Percentiles rank a stretch among this genome's conserved stretches.
Evolutionary conservation across 805 yeast species (phyloP).

Genomic region (Helenozyma baotianmanensis): DNA sequence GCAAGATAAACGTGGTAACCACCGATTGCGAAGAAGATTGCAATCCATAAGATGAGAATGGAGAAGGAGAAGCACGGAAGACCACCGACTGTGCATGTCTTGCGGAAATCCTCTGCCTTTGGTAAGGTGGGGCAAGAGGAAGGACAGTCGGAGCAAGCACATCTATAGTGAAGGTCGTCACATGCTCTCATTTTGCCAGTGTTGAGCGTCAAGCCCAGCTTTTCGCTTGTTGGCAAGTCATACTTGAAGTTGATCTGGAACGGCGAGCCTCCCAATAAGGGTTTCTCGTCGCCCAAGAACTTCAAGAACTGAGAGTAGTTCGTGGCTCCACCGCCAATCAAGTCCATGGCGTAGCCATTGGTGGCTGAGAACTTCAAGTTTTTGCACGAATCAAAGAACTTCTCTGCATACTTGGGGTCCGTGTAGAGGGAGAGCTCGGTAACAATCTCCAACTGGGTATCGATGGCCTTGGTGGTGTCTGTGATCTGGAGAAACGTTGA

Average conservation of each 20-base stretch:
- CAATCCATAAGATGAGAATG: slow-evolving; percentile 48
- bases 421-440: slow-evolving; percentile 65
- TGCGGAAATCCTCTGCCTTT: slow-evolving; percentile 30
- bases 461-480: slow-evolving; percentile 42
- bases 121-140: slow-evolving; percentile 70
- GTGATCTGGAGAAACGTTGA: slow-evolving; percentile 69
- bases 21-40: slow-evolving; percentile 37
- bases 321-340: slow-evolving; percentile 95
- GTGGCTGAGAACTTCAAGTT: slow-evolving; percentile 90
- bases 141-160: slow-evolving; percentile 91
- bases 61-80: slow-evolving; percentile 73
- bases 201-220: slow-evolving; percentile 18
- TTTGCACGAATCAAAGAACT: slow-evolving; percentile 79
- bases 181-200: slow-evolving; percentile 44
- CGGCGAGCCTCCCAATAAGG: slow-evolving; percentile 91
- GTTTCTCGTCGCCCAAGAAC: slow-evolving; percentile 92
- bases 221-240: slow-evolving; percentile 19
- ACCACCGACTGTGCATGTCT: slow-evolving; percentile 51
- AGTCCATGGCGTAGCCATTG: slow-evolving; percentile 93
- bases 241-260: slow-evolving; percentile 82
- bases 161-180: slow-evolving; percentile 59
- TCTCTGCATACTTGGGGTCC: slow-evolving; percentile 53
- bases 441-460: slow-evolving; percentile 55
- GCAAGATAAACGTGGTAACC: slow-evolving; percentile 32
- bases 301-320: slow-evolving; percentile 69